Evolutionary conservation across 768 basidiomycete genomes (phyloP).

Genomic region (Omphalotus guepiniiformis): DNA sequence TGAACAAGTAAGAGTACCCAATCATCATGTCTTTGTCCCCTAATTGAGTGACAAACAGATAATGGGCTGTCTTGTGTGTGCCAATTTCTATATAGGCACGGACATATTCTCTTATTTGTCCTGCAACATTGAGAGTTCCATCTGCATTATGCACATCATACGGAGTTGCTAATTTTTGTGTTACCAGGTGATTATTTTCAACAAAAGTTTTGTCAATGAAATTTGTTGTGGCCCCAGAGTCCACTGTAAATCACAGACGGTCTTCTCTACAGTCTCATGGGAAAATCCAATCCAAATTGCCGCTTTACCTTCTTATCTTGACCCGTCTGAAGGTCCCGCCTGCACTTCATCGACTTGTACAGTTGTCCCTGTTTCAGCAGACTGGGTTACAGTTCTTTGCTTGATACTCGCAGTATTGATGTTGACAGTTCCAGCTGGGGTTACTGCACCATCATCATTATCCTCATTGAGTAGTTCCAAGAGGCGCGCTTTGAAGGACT

Average conservation of each 20-base stretch:
- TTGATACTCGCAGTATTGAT: background rate
- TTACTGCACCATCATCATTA: background rate
- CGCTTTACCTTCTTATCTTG: background rate
- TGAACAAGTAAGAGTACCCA: background rate
- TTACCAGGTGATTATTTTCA: slow-evolving; percentile 5
- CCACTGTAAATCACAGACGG: slow-evolving; percentile 2
- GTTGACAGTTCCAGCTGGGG: slow-evolving; percentile 1
- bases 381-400: background rate
- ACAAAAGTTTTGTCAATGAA: slow-evolving; percentile 1
- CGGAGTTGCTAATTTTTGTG: background rate
- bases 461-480: slow-evolving; percentile 1
- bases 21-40: slow-evolving; percentile 1
- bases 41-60: background rate
- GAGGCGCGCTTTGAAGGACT: background rate
- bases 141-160: background rate
- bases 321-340: slow-evolving; percentile 1
- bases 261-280: slow-evolving; percentile 4
- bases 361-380: background rate
- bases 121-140: slow-evolving; percentile 4
- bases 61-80: background rate
- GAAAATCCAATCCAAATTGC: slow-evolving; percentile 1
- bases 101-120: slow-evolving; percentile 1
- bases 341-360: slow-evolving; percentile 6
- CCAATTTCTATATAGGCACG: background rate
- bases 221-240: slow-evolving; percentile 4